Evolutionary conservation across 495 filamentous ascomycete genomes (phyloP).

Genomic region (Penicillium lagena): DNA sequence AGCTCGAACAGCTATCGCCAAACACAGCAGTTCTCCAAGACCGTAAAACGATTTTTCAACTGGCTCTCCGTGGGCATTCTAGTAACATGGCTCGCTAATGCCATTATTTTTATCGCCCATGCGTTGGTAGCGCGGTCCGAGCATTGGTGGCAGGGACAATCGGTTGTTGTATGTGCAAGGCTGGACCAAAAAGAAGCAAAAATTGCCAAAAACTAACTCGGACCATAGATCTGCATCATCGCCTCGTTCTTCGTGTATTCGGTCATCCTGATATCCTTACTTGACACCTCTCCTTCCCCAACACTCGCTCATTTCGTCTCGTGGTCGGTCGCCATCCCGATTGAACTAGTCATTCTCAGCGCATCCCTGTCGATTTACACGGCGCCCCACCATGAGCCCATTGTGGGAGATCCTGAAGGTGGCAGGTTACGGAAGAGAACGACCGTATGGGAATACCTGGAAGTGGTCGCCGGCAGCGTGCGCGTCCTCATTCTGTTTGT

Average conservation of each 20-base stretch:
- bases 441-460: conserved; percentile 60
- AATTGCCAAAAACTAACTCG: conserved; percentile 7
- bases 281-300: conserved; percentile 73
- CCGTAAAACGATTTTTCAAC: conserved; percentile 62
- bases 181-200: not conserved
- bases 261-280: conserved; percentile 67
- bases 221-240: conserved; percentile 66
- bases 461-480: conserved; percentile 52
- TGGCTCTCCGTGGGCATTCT: conserved; percentile 63
- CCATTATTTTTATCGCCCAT: conserved; percentile 68
- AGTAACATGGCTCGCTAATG: conserved; percentile 68
- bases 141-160: conserved; percentile 88
- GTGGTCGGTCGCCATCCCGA: conserved; percentile 61
- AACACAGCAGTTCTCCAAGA: conserved; percentile 47
- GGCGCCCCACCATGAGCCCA: conserved; percentile 49
- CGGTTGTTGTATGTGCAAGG: conserved; percentile 62
- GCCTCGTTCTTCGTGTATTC: conserved; percentile 71
- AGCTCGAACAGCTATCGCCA: conserved; percentile 28
- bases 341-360: conserved; percentile 64
- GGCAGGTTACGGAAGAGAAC: conserved; percentile 39
- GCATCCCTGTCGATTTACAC: conserved; percentile 58
- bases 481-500: conserved; percentile 54
- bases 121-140: conserved; percentile 58
- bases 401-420: conserved; percentile 47
- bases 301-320: conserved; percentile 64